These are phyloP conservation scores for Beauveria scarabaeidicola DNA, from an alignment of 2,329 filamentous ascomycete genomes.

Conservation along the genomic window DNA sequence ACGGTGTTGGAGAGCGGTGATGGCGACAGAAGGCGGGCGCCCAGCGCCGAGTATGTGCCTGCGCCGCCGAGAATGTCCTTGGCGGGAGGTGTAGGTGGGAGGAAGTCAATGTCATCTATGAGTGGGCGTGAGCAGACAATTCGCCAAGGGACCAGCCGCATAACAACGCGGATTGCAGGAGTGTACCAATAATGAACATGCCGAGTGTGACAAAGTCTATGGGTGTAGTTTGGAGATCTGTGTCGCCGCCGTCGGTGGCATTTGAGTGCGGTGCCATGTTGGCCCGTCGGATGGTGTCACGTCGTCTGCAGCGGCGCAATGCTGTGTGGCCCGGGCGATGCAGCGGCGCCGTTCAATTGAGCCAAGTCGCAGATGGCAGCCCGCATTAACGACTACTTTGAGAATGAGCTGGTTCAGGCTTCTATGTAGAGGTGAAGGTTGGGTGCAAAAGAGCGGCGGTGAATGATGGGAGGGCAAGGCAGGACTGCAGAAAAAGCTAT, in stretches of 20 bases:
- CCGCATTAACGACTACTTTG: neutral
- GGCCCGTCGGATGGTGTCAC: neutral
- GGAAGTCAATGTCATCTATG: constrained; percentile 84
- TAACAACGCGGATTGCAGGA: neutral
- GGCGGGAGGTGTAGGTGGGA: constrained; percentile 58
- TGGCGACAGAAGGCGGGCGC: constrained; percentile 80
- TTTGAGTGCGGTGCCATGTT: constrained; percentile 7
- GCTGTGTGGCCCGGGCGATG: neutral
- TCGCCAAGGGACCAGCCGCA: too few relatives aligned
- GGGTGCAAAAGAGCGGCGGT: neutral
- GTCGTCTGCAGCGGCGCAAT: neutral
- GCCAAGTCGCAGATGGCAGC: neutral
- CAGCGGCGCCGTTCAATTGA: neutral
- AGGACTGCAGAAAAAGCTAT: too few relatives aligned
- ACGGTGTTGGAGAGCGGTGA: constrained; percentile 55
- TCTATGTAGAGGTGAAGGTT: neutral
- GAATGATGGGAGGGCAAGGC: neutral
- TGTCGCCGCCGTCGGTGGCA: neutral
- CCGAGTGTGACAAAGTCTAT: constrained; percentile 63
- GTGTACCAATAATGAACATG: constrained; percentile 63
- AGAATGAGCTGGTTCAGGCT: neutral
- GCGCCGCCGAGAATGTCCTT: constrained; percentile 80
- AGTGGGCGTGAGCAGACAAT: constrained; percentile 4
- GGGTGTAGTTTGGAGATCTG: neutral
- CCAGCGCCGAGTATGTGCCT: constrained; percentile 77